Evolutionary conservation across 768 basidiomycete genomes (phyloP).

Genomic region (Mrakia gelida): DNA sequence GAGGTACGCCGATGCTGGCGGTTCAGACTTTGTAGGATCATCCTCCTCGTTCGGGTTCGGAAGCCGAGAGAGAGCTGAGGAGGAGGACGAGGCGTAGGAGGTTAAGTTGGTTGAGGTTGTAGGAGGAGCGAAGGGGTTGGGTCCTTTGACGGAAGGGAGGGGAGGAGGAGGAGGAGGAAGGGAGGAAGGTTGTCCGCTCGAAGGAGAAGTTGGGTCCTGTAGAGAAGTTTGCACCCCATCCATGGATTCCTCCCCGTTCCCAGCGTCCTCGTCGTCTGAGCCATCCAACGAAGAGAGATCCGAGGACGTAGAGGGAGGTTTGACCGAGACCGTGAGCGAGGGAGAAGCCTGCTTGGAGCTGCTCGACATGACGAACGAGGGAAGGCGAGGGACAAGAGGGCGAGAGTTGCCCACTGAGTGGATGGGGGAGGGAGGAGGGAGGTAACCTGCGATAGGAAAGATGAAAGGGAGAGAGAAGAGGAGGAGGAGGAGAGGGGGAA

Average conservation of each 20-base stretch:
- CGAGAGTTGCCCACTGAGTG: neutral
- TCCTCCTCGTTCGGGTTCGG: neutral
- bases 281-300: conserved; percentile 25
- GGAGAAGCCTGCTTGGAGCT: neutral
- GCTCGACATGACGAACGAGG: conserved; percentile 5
- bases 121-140: neutral
- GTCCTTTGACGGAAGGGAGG: neutral
- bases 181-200: too few relatives aligned
- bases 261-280: neutral
- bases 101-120: neutral
- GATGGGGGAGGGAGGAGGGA: neutral
- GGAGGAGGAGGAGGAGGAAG: neutral
- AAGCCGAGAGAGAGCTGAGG: neutral
- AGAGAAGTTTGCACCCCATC: neutral
- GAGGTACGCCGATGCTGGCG: neutral
- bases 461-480: neutral
- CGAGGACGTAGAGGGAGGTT: conserved; percentile 10
- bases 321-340: neutral
- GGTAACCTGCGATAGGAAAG: neutral
- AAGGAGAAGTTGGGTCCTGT: neutral
- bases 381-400: neutral
- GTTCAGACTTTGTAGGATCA: neutral
- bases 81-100: neutral
- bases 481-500: neutral
- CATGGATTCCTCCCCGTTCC: neutral